A percentile compares a stretch with the other conserved stretches of the same genome.
Evolutionary conservation across 1,139 yeast genomes (phyloP).

Genomic region (Scheffersomyces illinoinensis): DNA sequence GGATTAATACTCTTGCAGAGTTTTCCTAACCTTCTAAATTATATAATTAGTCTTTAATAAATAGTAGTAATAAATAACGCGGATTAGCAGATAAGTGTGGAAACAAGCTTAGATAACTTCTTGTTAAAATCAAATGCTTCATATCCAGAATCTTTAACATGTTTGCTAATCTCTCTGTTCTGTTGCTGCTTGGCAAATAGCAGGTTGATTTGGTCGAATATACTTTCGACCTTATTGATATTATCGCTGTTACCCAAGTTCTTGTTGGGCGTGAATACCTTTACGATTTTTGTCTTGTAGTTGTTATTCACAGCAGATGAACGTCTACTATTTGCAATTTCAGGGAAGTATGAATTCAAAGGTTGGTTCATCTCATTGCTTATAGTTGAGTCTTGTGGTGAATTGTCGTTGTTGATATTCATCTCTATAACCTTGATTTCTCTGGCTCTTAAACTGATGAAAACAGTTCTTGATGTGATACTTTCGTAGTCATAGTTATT

Average conservation of each 20-base stretch:
- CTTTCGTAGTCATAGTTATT: conserved; percentile 34
- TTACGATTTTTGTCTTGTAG: conserved; percentile 39
- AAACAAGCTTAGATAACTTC: conserved; percentile 18
- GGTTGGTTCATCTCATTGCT: neutral
- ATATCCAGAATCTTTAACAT: conserved; percentile 2
- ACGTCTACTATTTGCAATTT: neutral
- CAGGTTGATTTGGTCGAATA: conserved; percentile 28
- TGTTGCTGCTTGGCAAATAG: conserved; percentile 17
- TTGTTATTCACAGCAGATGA: conserved; percentile 12
- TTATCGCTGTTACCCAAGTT: conserved; percentile 33
- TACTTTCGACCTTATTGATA: conserved; percentile 24
- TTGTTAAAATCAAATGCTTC: conserved; percentile 17
- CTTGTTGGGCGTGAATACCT: conserved; percentile 36
- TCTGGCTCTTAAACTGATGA: conserved; percentile 54
- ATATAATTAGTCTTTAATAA: neutral
- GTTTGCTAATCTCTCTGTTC: neutral
- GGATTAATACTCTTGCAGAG: neutral
- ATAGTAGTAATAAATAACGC: neutral
- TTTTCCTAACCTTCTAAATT: neutral
- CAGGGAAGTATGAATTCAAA: neutral
- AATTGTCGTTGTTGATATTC: conserved; percentile 16
- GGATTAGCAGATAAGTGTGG: neutral
- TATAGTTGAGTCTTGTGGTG: neutral
- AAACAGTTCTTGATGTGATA: conserved; percentile 38
- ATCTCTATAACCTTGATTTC: conserved; percentile 57